A percentile compares a stretch with the other conserved stretches of the same genome.
Conservation (phyloP, 768 basidiomycete genomes). For the Hortiboletus campestris region DNA sequence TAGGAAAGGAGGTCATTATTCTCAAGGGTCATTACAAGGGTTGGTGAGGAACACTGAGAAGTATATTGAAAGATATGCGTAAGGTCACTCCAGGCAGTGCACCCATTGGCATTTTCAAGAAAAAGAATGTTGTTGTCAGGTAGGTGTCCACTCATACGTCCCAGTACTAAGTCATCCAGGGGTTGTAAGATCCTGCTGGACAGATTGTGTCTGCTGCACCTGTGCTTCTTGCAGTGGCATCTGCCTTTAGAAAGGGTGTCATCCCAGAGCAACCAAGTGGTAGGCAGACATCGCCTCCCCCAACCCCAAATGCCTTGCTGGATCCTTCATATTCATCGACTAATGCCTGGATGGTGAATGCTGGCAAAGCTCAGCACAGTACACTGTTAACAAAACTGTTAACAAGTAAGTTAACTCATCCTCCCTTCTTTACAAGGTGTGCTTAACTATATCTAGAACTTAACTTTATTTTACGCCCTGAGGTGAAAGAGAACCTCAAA, state of each 20-base stretch:
- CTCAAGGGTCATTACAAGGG: conserved; percentile 1
- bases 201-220: too few species aligned
- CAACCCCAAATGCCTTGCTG: neutral
- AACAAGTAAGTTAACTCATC: too few species aligned
- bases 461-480: too few species aligned
- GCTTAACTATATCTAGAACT: too few species aligned
- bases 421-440: too few species aligned
- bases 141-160: neutral
- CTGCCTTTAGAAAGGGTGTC: neutral
- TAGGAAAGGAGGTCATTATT: neutral
- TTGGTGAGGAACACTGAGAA: neutral
- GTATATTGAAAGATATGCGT: neutral
- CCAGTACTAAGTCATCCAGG: too few species aligned
- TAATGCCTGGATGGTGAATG: neutral
- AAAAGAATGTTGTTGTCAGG: neutral
- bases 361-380: neutral
- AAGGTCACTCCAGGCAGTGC: neutral
- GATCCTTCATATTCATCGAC: too few species aligned
- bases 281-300: neutral
- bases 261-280: neutral
- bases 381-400: too few species aligned
- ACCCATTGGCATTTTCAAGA: neutral
- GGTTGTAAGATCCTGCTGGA: too few species aligned
- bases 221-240: too few species aligned
- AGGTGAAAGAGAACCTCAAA: too few species aligned